Evolutionary conservation across 1,284 basidiomycete species (phyloP), one percentile per base, ranked within the genome.

Genomic region (Porodaedalea pini): DNA sequence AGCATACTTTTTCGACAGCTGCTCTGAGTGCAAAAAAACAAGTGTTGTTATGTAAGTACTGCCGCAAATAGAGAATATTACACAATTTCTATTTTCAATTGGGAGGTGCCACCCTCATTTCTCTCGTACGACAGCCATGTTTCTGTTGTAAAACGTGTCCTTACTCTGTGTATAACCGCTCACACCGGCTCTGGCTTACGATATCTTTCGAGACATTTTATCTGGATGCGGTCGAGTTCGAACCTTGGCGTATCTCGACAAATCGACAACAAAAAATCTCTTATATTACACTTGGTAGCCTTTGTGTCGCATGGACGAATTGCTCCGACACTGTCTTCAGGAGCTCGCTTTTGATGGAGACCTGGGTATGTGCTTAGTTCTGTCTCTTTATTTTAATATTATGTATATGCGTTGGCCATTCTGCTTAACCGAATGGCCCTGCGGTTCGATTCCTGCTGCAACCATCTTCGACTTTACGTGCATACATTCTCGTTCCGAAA

Each of bases 311-410:
- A 71, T 75, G 63, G 74, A 75, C 63, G 67, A 71, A 40, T 69
- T 77, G 37, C 57, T 77, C 23, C 68, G 69, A 50, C 66, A 71
- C 61, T 69, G 73, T 58, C 63, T 75, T 47, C 66, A 71, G 58
- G 71, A 76, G 64, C 65, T 77, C n/a, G 72, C 74, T 8, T 73
- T 73, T 62, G 74, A 76, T 48, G 75, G 74, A 21, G 75, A 76
- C 51, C 62, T 67, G 19, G 72, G 72, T 71, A 50, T 61, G 69
- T 62, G 2, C 15, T 41, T 32, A 19, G 53, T 53, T 29, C 37
- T 49, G n/a, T 29, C 3, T 29, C 43, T 43, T 34, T 27, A 8
- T 19, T 32, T 56, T 49, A 15, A 15, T 21, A 29, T 15, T 53
- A 19, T 13, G 19, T 17, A 29, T 55, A 54, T 51, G 39, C 43